phyloP scores from a whole-genome alignment of 2,329 filamentous ascomycete genomes.

The Chrysosporium queenslandicum region DNA sequence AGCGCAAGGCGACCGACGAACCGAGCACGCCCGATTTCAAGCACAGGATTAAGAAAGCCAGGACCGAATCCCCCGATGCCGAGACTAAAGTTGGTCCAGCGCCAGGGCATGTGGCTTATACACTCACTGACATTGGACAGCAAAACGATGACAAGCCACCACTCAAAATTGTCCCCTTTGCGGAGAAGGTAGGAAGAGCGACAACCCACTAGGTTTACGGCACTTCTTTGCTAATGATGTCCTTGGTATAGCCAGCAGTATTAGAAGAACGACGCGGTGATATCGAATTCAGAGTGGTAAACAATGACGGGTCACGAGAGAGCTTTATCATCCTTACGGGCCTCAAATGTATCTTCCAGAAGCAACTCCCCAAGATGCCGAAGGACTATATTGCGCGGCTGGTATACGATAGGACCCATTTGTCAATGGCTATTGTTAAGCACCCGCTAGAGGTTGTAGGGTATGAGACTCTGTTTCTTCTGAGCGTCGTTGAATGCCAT shows the following conservation, averaged over 20 bases:
- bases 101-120: slow-evolving; percentile 28
- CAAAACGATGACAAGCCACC: slow-evolving; percentile 39
- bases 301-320: slow-evolving; percentile 82
- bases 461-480: slow-evolving; percentile 28
- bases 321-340: slow-evolving; percentile 91
- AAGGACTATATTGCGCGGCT: slow-evolving; percentile 97
- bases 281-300: slow-evolving; percentile 95
- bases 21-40: slow-evolving; percentile 33
- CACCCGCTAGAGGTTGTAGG: slow-evolving; percentile 86
- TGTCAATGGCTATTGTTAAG: slow-evolving; percentile 96
- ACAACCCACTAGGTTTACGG: not conserved
- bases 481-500: not conserved
- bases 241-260: slow-evolving; percentile 58
- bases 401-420: slow-evolving; percentile 91
- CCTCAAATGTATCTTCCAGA: slow-evolving; percentile 95
- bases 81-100: slow-evolving; percentile 24
- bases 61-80: slow-evolving; percentile 38
- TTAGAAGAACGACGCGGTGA: slow-evolving; percentile 87
- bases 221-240: slow-evolving; percentile 16
- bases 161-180: slow-evolving; percentile 65
- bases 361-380: slow-evolving; percentile 97
- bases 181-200: slow-evolving; percentile 59
- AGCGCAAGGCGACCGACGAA: slow-evolving; percentile 45
- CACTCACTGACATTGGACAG: slow-evolving; percentile 38
- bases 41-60: slow-evolving; percentile 41